These are phyloP conservation scores for Cordyceps pruinosa DNA, from an alignment of 2,329 filamentous ascomycete genomes.

Conservation along the genomic window DNA sequence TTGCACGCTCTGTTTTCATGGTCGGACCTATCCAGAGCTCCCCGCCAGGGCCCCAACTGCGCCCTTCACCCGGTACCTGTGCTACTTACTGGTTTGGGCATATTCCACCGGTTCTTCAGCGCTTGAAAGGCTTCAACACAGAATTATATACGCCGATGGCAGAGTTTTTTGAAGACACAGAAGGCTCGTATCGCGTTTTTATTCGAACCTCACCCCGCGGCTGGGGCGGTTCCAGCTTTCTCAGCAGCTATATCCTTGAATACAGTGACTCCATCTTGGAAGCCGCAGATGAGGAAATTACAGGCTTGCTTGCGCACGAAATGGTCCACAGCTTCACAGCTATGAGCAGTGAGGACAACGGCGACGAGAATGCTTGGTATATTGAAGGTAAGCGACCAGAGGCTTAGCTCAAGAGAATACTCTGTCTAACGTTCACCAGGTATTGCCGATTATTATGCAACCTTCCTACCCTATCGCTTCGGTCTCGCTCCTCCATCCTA, in stretches of 20 bases:
- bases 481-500: conserved; percentile 12
- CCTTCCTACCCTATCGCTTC: conserved; percentile 14
- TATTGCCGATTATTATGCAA: conserved; percentile 14
- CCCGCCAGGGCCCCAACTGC: conserved; percentile 4
- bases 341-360: conserved; percentile 11
- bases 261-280: conserved; percentile 10
- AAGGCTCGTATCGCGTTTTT: conserved; percentile 14
- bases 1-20: conserved; percentile 15
- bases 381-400: conserved; percentile 8
- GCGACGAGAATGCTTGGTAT: conserved; percentile 15
- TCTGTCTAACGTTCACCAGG: neutral
- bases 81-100: conserved; percentile 16
- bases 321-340: conserved; percentile 16
- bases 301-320: conserved; percentile 13
- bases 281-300: conserved; percentile 7
- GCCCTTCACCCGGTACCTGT: neutral
- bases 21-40: conserved; percentile 13
- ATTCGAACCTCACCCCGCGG: conserved; percentile 11
- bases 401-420: neutral
- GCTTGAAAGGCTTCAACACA: conserved; percentile 13
- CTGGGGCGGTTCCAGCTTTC: conserved; percentile 13
- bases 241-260: conserved; percentile 14
- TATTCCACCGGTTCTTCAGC: conserved; percentile 12
- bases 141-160: conserved; percentile 12
- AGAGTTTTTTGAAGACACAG: conserved; percentile 10